phyloP scores from a whole-genome alignment of 768 basidiomycete species.

The Gymnopilus junonius region DNA sequence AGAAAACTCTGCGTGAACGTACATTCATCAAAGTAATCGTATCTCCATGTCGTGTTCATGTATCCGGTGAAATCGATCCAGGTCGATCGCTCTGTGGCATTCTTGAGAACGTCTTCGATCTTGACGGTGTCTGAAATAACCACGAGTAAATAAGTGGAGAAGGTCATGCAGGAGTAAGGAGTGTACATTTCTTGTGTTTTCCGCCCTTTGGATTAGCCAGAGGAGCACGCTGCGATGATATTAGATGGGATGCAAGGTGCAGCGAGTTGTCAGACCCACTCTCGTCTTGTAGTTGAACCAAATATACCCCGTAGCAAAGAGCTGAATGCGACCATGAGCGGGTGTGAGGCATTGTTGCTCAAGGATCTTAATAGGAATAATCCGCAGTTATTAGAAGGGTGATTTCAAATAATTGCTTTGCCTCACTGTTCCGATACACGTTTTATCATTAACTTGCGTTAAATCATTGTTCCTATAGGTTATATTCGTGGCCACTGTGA shows the following conservation, averaged over 20 bases:
- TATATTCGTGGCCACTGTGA: conserved; percentile 25
- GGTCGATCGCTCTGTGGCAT: conserved; percentile 28
- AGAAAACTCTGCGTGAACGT: neutral
- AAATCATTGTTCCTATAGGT: conserved; percentile 24
- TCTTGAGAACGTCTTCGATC: conserved; percentile 29
- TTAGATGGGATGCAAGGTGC: neutral
- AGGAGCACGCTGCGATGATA: conserved; percentile 24
- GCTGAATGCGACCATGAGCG: conserved; percentile 27
- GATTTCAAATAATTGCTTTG: neutral
- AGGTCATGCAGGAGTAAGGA: neutral
- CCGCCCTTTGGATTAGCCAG: conserved; percentile 28
- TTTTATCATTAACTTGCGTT: conserved; percentile 24
- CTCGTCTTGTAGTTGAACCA: conserved; percentile 32
- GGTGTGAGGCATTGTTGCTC: conserved; percentile 25
- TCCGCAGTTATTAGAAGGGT: neutral
- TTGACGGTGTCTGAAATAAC: conserved; percentile 24
- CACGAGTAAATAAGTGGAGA: neutral
- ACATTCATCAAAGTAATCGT: conserved; percentile 32
- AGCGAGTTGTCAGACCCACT: conserved; percentile 1
- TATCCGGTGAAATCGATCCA: conserved; percentile 30
- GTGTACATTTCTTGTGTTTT: conserved; percentile 28
- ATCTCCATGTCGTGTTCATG: conserved; percentile 30
- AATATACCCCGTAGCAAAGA: conserved; percentile 29
- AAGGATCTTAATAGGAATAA: conserved; percentile 16
- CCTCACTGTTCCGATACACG: conserved; percentile 28